Evolutionary conservation across 2,329 filamentous ascomycete species (phyloP).

Genomic region (Shiraia sp.): DNA sequence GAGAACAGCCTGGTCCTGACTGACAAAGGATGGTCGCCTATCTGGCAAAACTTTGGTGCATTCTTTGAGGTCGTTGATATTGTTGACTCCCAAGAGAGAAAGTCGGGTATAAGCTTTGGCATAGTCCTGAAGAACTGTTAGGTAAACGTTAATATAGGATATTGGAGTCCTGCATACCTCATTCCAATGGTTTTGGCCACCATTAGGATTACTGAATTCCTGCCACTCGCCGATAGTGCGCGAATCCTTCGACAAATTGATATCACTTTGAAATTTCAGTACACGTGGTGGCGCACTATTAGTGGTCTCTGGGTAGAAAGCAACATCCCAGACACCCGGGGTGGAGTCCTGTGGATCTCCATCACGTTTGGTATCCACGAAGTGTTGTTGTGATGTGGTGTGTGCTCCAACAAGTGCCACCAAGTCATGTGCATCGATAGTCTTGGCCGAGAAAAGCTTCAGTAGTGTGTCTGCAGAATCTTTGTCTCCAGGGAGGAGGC

Average conservation of each 20-base stretch:
- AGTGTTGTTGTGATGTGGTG: conserved; percentile 44
- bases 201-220: conserved; percentile 24
- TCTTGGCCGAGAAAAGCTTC: conserved; percentile 44
- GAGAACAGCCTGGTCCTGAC: conserved; percentile 30
- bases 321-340: conserved; percentile 44
- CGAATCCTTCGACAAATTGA: conserved; percentile 39
- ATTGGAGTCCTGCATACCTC: conserved; percentile 24
- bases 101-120: conserved; percentile 59
- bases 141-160: neutral
- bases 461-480: conserved; percentile 41
- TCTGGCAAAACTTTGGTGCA: conserved; percentile 57
- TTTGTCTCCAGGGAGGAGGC: conserved; percentile 38
- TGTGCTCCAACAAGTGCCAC: conserved; percentile 45
- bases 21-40: conserved; percentile 25
- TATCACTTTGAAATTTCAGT: conserved; percentile 43
- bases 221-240: conserved; percentile 39
- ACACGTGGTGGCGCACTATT: conserved; percentile 33
- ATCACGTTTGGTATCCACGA: conserved; percentile 34
- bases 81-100: conserved; percentile 59
- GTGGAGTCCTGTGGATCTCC: conserved; percentile 44
- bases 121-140: conserved; percentile 47
- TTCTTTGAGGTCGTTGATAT: conserved; percentile 60
- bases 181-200: conserved; percentile 39
- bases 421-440: conserved; percentile 43
- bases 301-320: conserved; percentile 42